Evolutionary conservation across 495 filamentous ascomycete genomes (phyloP), one percentile per base, ranked within the genome.

Genomic region (Massariosphaeria phaeospora): DNA sequence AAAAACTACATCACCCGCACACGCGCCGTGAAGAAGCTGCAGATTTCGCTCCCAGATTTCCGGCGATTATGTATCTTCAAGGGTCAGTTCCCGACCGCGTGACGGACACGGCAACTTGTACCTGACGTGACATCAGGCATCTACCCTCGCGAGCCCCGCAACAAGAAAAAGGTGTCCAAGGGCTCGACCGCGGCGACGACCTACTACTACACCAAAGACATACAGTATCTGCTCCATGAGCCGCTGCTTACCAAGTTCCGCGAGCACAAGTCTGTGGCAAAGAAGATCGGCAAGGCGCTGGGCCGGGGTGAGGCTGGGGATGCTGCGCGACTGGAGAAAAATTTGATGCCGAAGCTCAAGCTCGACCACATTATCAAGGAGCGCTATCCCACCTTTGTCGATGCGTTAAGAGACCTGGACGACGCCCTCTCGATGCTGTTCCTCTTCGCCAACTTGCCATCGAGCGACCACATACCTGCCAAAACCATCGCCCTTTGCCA

Each of bases 181-280:
- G 86, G 86, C 47, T 80, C 88, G 38, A 96, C 87, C 1, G 81
- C 85, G 33, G 86, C 84, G 38, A 97, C 93, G 13, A 97, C 94
- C 52, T 98, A 96, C 75, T 98, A 98, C 79, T 98, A 98, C 75
- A 88, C 91, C 63, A 95, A 93, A 76, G 93, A 98, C 67, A 95
- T 98, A 65, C 90, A 96, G 71, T 98, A 95, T 62, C 83, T 98
- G 23, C 84, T 96, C 44, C 93, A 98, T 70, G 93, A 98, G 70
- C 93, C 94, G 12, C 78, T 98, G n/a, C 78, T 98, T 11, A 76
- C 81, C 61, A 96, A 95, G 69, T 97, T 97, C 76, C 85, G 93
- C 63, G 93, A 98, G 35, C 93, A 97, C 72, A 97, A 97, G 74
- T 75, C 85, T 0, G 79, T 97, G 49, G 88, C 90, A 49, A 98